Percentiles rank a stretch among this genome's conserved stretches.
phyloP scores from a whole-genome alignment of 1,139 yeast genomes.

The Magnusiomyces sp. region DNA sequence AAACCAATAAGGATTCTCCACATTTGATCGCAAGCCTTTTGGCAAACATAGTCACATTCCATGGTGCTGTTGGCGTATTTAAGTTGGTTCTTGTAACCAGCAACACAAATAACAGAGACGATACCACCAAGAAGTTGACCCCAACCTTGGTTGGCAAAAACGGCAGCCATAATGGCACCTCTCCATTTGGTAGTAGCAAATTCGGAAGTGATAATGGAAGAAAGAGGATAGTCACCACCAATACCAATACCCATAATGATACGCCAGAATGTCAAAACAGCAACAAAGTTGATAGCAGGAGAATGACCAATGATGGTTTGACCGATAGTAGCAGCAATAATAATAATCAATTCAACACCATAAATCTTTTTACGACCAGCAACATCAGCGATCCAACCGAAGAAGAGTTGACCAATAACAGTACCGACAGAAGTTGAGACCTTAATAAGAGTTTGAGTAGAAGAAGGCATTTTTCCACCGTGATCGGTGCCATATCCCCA shows the following conservation, averaged over 20 bases:
- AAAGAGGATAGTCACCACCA: constrained; percentile 98
- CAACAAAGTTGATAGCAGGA: constrained; percentile 61
- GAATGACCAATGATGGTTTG: constrained; percentile 50
- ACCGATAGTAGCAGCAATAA: constrained; percentile 67
- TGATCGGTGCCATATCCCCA: constrained; percentile 38
- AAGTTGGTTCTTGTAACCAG: constrained; percentile 43
- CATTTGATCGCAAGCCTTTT: constrained; percentile 79
- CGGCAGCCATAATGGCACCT: constrained; percentile 35
- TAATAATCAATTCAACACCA: constrained; percentile 74
- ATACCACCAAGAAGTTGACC: constrained; percentile 38
- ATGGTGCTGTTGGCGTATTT: constrained; percentile 65
- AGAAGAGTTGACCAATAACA: constrained; percentile 66
- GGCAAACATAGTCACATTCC: constrained; percentile 46
- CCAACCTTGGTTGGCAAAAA: constrained; percentile 39
- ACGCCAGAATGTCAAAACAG: constrained; percentile 38
- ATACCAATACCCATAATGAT: constrained; percentile 55
- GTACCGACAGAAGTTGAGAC: constrained; percentile 64
- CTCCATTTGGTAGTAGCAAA: constrained; percentile 32
- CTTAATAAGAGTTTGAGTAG: constrained; percentile 67
- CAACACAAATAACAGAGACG: constrained; percentile 29
- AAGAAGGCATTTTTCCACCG: constrained; percentile 46
- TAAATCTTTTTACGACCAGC: constrained; percentile 81
- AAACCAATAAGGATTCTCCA: constrained; percentile 86
- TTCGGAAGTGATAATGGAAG: constrained; percentile 49
- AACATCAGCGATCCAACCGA: constrained; percentile 70